Conservation (phyloP, 78 protist genomes). For the Capsaspora owczarzaki region DNA sequence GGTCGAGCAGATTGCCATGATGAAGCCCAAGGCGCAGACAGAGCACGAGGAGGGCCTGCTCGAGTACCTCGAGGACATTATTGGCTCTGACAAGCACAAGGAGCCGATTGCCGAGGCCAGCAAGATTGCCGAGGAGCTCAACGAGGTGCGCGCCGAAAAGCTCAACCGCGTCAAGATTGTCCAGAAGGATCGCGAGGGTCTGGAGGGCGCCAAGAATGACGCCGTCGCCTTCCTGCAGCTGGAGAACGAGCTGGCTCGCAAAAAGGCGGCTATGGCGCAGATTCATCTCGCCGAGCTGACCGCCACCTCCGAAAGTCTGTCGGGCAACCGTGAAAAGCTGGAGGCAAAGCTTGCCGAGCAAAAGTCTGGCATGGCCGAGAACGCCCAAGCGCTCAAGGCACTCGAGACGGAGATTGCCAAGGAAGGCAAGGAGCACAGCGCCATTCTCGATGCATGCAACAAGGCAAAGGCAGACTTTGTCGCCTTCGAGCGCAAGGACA, state of each 20-base stretch:
- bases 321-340: neutral
- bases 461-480: slow-evolving; percentile 23
- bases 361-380: neutral
- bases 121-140: slow-evolving; percentile 50
- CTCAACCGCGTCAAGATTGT: slow-evolving; percentile 41
- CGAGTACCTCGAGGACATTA: slow-evolving; percentile 98
- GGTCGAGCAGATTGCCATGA: slow-evolving; percentile 96
- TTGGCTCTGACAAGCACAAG: slow-evolving; percentile 64
- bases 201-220: slow-evolving; percentile 71
- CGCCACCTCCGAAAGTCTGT: neutral
- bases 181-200: slow-evolving; percentile 34
- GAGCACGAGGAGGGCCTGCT: slow-evolving; percentile 91
- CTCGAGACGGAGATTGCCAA: slow-evolving; percentile 11
- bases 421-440: neutral
- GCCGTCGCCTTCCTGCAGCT: slow-evolving; percentile 72
- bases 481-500: slow-evolving; percentile 32
- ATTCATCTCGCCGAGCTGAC: neutral
- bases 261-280: neutral
- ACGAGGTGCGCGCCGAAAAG: slow-evolving; percentile 58
- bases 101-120: slow-evolving; percentile 57
- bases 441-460: neutral
- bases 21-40: slow-evolving; percentile 94
- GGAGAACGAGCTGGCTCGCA: slow-evolving; percentile 31
- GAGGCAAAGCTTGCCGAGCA: slow-evolving; percentile 9
- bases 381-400: neutral